Percentiles rank a stretch among this genome's conserved stretches.
Evolutionary conservation across 805 yeast genomes (phyloP).

Genomic region (Ogataea salicorniae): DNA sequence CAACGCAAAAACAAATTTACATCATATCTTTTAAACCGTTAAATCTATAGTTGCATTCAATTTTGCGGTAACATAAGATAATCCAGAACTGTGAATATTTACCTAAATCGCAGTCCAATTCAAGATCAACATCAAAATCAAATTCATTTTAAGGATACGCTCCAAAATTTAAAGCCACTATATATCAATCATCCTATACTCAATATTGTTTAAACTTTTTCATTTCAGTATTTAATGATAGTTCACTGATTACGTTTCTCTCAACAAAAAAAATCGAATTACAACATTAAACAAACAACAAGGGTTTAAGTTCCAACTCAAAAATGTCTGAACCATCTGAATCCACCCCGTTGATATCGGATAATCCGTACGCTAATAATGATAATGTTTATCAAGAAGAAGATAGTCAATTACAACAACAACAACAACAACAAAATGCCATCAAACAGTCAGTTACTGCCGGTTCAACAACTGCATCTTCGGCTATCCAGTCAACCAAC

Average conservation of each 20-base stretch:
- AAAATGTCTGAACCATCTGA: conserved; percentile 12
- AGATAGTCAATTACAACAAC: background rate
- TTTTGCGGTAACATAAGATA: no score
- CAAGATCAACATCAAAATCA: no score
- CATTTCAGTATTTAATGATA: background rate
- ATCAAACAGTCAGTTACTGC: background rate
- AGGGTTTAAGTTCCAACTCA: background rate
- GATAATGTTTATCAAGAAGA: background rate
- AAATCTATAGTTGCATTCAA: no score
- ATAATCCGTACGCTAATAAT: conserved; percentile 25
- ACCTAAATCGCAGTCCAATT: no score
- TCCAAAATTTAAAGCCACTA: no score
- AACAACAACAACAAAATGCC: background rate
- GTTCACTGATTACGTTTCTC: background rate
- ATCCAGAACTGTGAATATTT: no score
- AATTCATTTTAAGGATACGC: no score
- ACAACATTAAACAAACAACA: background rate
- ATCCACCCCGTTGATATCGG: conserved; percentile 26
- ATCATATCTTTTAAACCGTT: no score
- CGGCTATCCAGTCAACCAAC: background rate
- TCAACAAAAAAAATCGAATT: background rate
- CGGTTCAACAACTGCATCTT: background rate
- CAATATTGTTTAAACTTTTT: conserved; percentile 3
- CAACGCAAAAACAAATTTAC: no score
- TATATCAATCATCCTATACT: no score